Evolutionary conservation across 1,139 yeast genomes (phyloP), one percentile per base, ranked within the genome.

Genomic region (Candida albicans): DNA sequence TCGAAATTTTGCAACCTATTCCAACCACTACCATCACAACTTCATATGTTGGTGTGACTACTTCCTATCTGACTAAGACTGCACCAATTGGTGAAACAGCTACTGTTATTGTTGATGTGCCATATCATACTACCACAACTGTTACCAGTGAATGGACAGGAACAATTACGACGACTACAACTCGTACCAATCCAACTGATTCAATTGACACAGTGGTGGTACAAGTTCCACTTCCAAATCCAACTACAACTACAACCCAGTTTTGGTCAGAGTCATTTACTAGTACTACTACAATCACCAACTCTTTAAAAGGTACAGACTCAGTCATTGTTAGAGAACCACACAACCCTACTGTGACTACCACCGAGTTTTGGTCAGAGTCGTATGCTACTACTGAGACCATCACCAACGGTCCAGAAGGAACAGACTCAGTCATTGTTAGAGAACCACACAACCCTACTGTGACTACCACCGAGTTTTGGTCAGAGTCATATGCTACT

Each of bases 351-450:
- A 18, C 22, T 18, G 22, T 18, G 5, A 18, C 22, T 18, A 18
- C 22, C 5, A 18, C 22, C 5, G 22, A 18, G 5, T 18, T 4
- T 18, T 18, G 22, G 22, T 18, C 22, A 18, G 5, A 18, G 5
- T 18, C 22, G 3, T 18, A 18, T 18, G 22, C 22, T 4, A 18
- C 22, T 4, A 18, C 22, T 5, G 46, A 24, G 1, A 52, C 57
- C 27, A 31, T 35, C 5, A 44, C 55, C 7, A 29, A 30, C 12
- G 28, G 50, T 6, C 48, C 46, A 11, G 50, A 44, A 10, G 52
- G 45, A 4, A 56, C 60, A 4, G 52, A 52, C 39, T 50, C 55
- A 14, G 57, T 57, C 2, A 42, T 51, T 31, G 52, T 59, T 22
- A 53, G 52, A 8, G 52, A 50, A 8, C 64, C 64, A 18, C 42